Evolutionary conservation across 495 filamentous ascomycete species (phyloP).

Genomic region (Margaritispora aquatica): DNA sequence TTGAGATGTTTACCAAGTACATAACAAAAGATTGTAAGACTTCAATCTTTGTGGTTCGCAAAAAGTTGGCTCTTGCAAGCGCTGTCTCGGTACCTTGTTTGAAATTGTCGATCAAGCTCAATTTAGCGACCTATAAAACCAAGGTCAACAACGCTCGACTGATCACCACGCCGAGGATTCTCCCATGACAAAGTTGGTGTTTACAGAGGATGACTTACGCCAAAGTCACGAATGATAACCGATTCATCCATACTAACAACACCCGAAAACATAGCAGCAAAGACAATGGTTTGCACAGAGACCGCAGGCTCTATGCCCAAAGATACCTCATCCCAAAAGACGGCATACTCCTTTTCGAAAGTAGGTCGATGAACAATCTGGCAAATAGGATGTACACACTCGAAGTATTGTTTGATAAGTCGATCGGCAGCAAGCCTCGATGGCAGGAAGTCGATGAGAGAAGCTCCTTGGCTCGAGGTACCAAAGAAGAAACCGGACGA

Average conservation of each 20-base stretch:
- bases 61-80: conserved; percentile 58
- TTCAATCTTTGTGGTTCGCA: conserved; percentile 63
- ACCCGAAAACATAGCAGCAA: conserved; percentile 61
- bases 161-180: background rate
- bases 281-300: conserved; percentile 61
- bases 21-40: conserved; percentile 70
- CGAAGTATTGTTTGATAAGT: conserved; percentile 58
- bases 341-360: conserved; percentile 53
- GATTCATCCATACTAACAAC: conserved; percentile 53
- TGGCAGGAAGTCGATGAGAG: conserved; percentile 52
- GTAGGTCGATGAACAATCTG: conserved; percentile 57
- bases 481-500: conserved; percentile 61
- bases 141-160: background rate
- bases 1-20: conserved; percentile 49
- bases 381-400: conserved; percentile 59
- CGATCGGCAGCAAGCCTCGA: conserved; percentile 40
- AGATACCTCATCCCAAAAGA: conserved; percentile 55
- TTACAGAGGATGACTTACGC: conserved; percentile 23
- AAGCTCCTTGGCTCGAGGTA: conserved; percentile 31
- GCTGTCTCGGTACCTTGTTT: conserved; percentile 58
- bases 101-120: conserved; percentile 36
- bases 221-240: conserved; percentile 40
- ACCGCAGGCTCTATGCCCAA: conserved; percentile 48
- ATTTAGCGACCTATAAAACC: background rate
- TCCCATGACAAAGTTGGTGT: background rate